These are phyloP conservation scores for Cytospora mali DNA, from an alignment of 2,329 filamentous ascomycete species.

Conservation along the genomic window DNA sequence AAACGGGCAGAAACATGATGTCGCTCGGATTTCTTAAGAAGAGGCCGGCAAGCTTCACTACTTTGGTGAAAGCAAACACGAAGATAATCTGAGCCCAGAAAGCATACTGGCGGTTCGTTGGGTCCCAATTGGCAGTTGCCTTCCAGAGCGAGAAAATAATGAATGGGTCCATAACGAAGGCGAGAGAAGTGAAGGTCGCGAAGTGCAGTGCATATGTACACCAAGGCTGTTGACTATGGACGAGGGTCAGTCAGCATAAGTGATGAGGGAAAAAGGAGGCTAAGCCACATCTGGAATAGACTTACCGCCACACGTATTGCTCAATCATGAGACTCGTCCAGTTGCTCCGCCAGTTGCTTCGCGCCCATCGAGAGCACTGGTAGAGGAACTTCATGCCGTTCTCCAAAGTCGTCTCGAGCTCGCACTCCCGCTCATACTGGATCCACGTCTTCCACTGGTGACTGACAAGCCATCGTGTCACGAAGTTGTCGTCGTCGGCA, in stretches of 20 bases:
- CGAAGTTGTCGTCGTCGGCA: slow-evolving; percentile 97
- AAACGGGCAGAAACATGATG: slow-evolving; percentile 78
- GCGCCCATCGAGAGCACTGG: slow-evolving; percentile 92
- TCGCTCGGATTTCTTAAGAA: slow-evolving; percentile 84
- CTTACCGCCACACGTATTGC: slow-evolving; percentile 84
- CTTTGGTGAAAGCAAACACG: slow-evolving; percentile 83
- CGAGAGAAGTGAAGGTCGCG: slow-evolving; percentile 88
- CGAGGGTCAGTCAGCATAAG: slow-evolving; percentile 4
- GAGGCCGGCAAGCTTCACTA: slow-evolving; percentile 85
- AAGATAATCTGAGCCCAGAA: slow-evolving; percentile 68
- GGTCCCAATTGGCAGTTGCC: slow-evolving; percentile 65
- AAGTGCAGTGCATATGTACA: slow-evolving; percentile 91
- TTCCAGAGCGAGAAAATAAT: slow-evolving; percentile 71
- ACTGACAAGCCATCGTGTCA: slow-evolving; percentile 92
- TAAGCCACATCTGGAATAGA: slow-evolving; percentile 34
- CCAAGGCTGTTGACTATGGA: slow-evolving; percentile 80
- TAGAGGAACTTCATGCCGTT: slow-evolving; percentile 86
- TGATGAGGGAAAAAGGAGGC: slow-evolving; percentile 19
- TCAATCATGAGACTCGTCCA: slow-evolving; percentile 86
- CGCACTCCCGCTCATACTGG: slow-evolving; percentile 88
- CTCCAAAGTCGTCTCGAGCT: slow-evolving; percentile 91
- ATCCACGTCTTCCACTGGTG: slow-evolving; percentile 94
- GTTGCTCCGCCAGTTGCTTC: slow-evolving; percentile 98
- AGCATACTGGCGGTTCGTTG: slow-evolving; percentile 53
- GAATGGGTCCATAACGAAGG: slow-evolving; percentile 75